Percentiles rank a stretch among this genome's conserved stretches.
Evolutionary conservation across 1,139 yeast genomes (phyloP).

Genomic region (Zygoascus meyerae): DNA sequence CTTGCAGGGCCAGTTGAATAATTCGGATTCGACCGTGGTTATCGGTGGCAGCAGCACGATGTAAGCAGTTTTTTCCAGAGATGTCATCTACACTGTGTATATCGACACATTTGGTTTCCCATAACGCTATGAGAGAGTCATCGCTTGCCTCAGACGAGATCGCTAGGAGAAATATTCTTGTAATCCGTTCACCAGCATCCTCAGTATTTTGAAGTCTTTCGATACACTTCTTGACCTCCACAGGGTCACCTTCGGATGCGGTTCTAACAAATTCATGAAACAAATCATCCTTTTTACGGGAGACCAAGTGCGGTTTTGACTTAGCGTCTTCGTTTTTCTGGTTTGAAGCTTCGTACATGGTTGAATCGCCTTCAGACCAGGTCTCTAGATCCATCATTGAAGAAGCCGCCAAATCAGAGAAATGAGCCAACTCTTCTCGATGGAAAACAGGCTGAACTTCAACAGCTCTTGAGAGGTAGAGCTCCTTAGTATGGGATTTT

Average conservation of each 20-base stretch:
- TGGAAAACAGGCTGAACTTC: conserved; percentile 96
- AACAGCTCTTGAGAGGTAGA: conserved; percentile 85
- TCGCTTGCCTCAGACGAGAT: conserved; percentile 45
- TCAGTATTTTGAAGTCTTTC: conserved; percentile 44
- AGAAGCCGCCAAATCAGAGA: conserved; percentile 76
- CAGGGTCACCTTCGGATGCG: conserved; percentile 33
- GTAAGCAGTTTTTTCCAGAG: conserved; percentile 41
- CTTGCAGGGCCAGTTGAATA: conserved; percentile 34
- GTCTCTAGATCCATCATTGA: conserved; percentile 81
- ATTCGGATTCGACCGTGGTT: conserved; percentile 30
- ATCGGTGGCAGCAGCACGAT: conserved; percentile 40
- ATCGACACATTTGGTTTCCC: conserved; percentile 36
- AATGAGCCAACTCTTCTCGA: conserved; percentile 74
- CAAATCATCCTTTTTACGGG: conserved; percentile 47
- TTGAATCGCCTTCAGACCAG: conserved; percentile 66
- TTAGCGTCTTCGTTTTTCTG: not conserved
- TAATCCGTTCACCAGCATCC: conserved; percentile 43
- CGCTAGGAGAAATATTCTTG: conserved; percentile 60
- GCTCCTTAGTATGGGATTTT: conserved; percentile 87
- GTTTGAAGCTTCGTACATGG: conserved; percentile 27
- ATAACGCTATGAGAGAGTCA: conserved; percentile 37
- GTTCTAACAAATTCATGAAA: conserved; percentile 62
- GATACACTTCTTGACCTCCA: conserved; percentile 37
- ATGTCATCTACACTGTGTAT: conserved; percentile 39
- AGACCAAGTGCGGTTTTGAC: conserved; percentile 14